These are phyloP conservation scores for Penicillium silybi DNA, from an alignment of 495 filamentous ascomycete genomes.

Conservation along the genomic window DNA sequence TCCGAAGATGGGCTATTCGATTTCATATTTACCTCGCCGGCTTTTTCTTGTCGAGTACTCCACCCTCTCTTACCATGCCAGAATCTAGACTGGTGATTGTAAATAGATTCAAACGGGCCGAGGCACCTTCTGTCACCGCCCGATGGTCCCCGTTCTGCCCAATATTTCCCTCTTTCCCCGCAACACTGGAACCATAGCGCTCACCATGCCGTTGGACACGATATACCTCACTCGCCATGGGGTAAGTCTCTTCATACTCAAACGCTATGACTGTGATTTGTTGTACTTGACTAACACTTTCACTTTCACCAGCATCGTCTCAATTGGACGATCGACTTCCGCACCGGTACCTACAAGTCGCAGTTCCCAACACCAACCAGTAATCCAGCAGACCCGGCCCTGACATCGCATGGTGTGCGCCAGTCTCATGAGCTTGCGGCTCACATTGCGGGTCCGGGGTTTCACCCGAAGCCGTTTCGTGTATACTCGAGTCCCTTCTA, in stretches of 20 bases:
- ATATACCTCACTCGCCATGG: conserved; percentile 87
- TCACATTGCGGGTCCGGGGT: conserved; percentile 56
- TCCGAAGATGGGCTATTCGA: no score
- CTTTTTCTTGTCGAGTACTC: background rate
- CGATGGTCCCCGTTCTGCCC: conserved; percentile 10
- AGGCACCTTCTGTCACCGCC: conserved; percentile 21
- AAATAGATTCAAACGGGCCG: background rate
- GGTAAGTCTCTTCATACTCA: conserved; percentile 47
- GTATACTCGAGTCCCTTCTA: conserved; percentile 89
- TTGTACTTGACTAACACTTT: background rate
- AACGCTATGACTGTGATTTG: background rate
- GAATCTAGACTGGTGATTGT: background rate
- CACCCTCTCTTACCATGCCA: background rate
- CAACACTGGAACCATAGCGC: conserved; percentile 1
- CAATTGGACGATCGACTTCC: conserved; percentile 77
- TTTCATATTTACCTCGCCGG: no score
- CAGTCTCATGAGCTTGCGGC: conserved; percentile 77
- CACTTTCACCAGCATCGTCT: conserved; percentile 67
- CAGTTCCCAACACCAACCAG: conserved; percentile 75
- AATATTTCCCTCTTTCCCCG: conserved; percentile 19
- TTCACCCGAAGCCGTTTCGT: conserved; percentile 58
- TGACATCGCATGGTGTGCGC: conserved; percentile 77
- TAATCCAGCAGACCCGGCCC: conserved; percentile 78
- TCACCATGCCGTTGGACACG: conserved; percentile 57
- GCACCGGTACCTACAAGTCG: conserved; percentile 67